phyloP scores from a whole-genome alignment of 2,329 filamentous ascomycete genomes.

The Zymoseptoria ardabiliae region DNA sequence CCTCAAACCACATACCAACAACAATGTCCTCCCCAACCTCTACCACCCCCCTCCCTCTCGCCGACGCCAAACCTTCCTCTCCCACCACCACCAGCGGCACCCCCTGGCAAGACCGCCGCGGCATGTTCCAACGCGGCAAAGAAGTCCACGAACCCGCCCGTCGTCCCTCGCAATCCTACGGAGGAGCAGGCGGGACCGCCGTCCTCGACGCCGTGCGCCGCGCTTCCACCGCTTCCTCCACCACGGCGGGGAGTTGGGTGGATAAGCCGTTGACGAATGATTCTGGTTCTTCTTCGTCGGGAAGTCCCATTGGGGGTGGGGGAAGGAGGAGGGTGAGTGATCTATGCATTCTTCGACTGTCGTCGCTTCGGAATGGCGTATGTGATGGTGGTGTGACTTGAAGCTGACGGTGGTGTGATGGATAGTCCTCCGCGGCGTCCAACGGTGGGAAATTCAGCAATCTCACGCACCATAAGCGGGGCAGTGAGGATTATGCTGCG shows the following conservation, averaged over 20 bases:
- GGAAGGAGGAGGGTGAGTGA: background rate
- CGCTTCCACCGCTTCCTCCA: conserved; percentile 19
- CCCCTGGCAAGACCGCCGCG: conserved; percentile 27
- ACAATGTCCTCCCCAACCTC: background rate
- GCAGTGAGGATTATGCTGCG: conserved; percentile 27
- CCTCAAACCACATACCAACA: background rate
- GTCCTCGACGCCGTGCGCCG: conserved; percentile 24
- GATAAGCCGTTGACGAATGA: conserved; percentile 23
- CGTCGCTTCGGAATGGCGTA: background rate
- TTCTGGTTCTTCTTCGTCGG: conserved; percentile 7
- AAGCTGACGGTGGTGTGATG: background rate
- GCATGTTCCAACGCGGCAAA: conserved; percentile 29
- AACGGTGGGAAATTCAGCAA: background rate
- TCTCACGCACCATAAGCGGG: conserved; percentile 24
- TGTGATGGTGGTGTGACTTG: no score
- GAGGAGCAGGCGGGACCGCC: conserved; percentile 3
- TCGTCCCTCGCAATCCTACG: conserved; percentile 6
- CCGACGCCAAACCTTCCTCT: background rate
- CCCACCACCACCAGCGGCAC: background rate
- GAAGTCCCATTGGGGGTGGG: background rate
- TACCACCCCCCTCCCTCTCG: background rate
- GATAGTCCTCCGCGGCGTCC: background rate
- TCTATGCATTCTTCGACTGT: background rate
- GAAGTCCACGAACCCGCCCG: conserved; percentile 25
- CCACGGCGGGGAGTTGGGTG: conserved; percentile 9